Evolutionary conservation across 2,329 filamentous ascomycete species (phyloP).

Genomic region (Didymella keratinophila): DNA sequence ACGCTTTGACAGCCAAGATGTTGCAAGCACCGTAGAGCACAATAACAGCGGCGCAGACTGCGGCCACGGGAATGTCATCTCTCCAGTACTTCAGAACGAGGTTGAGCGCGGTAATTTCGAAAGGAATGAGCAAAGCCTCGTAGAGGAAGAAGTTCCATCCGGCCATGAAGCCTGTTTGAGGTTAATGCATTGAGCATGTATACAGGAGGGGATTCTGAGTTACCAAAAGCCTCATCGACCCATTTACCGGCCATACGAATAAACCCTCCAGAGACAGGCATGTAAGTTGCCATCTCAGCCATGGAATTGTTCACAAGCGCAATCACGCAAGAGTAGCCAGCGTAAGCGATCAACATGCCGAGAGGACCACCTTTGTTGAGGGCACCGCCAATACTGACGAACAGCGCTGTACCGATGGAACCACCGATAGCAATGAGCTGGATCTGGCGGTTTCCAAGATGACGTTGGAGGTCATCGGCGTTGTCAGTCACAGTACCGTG

Average conservation of each 20-base stretch:
- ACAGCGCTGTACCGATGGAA: conserved; percentile 58
- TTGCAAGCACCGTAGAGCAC: conserved; percentile 56
- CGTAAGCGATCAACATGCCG: conserved; percentile 66
- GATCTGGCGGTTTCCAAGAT: conserved; percentile 52
- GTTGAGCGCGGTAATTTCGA: conserved; percentile 59
- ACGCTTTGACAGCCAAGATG: conserved; percentile 55
- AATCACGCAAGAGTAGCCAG: conserved; percentile 63
- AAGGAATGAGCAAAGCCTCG: conserved; percentile 60
- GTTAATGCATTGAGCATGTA: not conserved
- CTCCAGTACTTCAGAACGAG: conserved; percentile 54
- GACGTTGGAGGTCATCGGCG: conserved; percentile 49
- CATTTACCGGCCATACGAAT: conserved; percentile 59
- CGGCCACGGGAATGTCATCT: conserved; percentile 54
- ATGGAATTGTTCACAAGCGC: conserved; percentile 70
- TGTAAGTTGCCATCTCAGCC: conserved; percentile 70
- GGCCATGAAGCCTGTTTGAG: conserved; percentile 58
- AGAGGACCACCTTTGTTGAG: conserved; percentile 60
- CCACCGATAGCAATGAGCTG: conserved; percentile 54
- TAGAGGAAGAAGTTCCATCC: conserved; percentile 63
- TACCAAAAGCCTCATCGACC: conserved; percentile 16
- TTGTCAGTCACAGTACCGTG: conserved; percentile 44
- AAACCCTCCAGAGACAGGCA: conserved; percentile 70
- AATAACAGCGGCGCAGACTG: conserved; percentile 53
- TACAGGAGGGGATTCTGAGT: not conserved
- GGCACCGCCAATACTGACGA: conserved; percentile 68